phyloP scores from a whole-genome alignment of 768 basidiomycete species.

The Termitomyces eurrhizus region DNA sequence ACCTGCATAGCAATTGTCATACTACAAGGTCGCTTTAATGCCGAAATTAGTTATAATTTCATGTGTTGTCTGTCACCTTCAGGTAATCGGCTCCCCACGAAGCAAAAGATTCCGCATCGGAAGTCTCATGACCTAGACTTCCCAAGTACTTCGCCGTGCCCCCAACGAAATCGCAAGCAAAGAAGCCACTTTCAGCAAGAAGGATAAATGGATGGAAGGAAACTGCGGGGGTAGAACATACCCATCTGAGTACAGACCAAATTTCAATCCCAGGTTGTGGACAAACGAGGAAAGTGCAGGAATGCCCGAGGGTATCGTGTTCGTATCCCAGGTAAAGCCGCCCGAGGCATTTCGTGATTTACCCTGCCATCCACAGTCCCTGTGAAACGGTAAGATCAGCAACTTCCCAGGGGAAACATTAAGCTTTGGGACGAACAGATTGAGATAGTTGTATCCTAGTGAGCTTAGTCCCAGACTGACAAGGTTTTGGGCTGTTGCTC shows the following conservation, averaged over 20 bases:
- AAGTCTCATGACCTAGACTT: slow-evolving; percentile 41
- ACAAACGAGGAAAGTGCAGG: slow-evolving; percentile 35
- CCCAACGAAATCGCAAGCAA: slow-evolving; percentile 42
- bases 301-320: slow-evolving; percentile 33
- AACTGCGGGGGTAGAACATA: slow-evolving; percentile 14
- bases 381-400: slow-evolving; percentile 11
- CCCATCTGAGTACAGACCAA: slow-evolving; percentile 59
- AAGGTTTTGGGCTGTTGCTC: slow-evolving; percentile 34
- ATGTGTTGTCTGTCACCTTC: slow-evolving; percentile 21
- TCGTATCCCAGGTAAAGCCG: slow-evolving; percentile 41
- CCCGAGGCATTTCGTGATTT: slow-evolving; percentile 35
- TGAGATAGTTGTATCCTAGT: slow-evolving; percentile 40
- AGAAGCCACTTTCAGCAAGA: slow-evolving; percentile 28
- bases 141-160: slow-evolving; percentile 42
- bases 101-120: slow-evolving; percentile 44
- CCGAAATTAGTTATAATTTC: background rate
- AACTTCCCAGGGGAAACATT: background rate
- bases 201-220: background rate
- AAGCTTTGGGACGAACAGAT: slow-evolving; percentile 27
- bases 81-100: slow-evolving; percentile 48
- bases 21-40: slow-evolving; percentile 20
- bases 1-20: slow-evolving; percentile 50
- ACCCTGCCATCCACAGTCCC: slow-evolving; percentile 51
- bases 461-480: slow-evolving; percentile 31
- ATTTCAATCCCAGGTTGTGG: slow-evolving; percentile 47